phyloP scores from a whole-genome alignment of 2,329 filamentous ascomycete species.

The Nemania serpens region DNA sequence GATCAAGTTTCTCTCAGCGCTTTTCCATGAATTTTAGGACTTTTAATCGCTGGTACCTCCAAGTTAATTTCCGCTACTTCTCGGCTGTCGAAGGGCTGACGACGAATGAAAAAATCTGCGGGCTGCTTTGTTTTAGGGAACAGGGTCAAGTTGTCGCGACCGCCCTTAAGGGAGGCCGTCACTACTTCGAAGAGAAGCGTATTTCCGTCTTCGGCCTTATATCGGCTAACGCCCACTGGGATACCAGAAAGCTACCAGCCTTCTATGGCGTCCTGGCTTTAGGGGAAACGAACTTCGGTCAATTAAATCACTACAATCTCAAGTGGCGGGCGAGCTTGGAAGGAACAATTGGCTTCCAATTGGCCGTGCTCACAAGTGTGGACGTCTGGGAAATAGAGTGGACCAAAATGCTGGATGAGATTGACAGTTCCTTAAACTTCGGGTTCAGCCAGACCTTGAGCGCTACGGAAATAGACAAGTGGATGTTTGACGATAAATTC shows the following conservation, averaged over 20 bases:
- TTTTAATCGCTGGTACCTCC: not conserved
- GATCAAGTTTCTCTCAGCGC: not conserved
- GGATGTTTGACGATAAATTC: constrained; percentile 4
- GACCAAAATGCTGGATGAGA: not conserved
- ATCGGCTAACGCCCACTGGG: not conserved
- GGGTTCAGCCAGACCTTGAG: not conserved
- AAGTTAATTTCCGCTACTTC: not conserved
- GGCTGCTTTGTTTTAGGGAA: not conserved
- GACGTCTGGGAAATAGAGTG: not conserved
- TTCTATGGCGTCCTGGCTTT: not conserved
- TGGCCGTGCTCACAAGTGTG: not conserved
- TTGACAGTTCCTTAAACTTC: not conserved
- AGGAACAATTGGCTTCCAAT: not conserved
- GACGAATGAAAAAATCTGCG: not conserved
- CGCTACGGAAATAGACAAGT: not conserved
- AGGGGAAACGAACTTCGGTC: not conserved
- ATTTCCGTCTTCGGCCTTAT: not conserved
- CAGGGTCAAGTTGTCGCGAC: not conserved
- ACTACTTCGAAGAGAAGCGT: not conserved
- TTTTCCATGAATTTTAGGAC: not conserved
- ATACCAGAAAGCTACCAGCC: not conserved
- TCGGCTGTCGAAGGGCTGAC: not conserved
- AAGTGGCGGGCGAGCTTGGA: not conserved
- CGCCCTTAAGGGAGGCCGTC: not conserved
- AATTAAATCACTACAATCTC: not conserved